phyloP scores from a whole-genome alignment of 2,329 filamentous ascomycete species.

The Talaromyces piceae region DNA sequence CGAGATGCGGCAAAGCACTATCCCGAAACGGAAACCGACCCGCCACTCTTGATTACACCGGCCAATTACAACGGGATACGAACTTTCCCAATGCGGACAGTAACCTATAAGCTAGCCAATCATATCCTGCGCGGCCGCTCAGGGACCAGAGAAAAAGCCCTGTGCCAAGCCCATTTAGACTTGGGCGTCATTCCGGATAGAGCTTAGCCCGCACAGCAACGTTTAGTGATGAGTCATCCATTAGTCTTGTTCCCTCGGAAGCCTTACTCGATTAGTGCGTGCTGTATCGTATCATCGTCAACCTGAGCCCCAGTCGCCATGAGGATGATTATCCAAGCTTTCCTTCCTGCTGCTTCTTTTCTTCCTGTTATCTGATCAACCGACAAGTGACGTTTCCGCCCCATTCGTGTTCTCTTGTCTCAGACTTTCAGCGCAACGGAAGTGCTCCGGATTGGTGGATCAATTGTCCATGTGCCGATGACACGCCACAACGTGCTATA shows the following conservation, averaged over 20 bases:
- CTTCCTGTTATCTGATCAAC: not conserved
- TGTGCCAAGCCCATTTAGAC: not conserved
- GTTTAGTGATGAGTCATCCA: no score
- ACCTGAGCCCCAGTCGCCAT: no score
- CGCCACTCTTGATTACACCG: not conserved
- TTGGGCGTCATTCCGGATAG: not conserved
- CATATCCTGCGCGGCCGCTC: not conserved
- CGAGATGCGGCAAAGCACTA: no score
- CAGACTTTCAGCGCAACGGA: not conserved
- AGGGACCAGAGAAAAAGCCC: not conserved
- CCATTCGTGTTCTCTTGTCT: not conserved
- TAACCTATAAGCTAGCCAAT: not conserved
- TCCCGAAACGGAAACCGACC: not conserved
- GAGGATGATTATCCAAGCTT: no score
- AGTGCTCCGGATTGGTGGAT: not conserved
- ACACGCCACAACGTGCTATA: no score
- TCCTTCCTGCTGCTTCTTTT: not conserved
- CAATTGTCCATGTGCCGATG: no score
- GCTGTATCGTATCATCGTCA: no score
- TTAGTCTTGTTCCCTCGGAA: no score
- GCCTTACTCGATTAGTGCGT: no score
- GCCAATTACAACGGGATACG: not conserved
- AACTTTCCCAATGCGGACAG: not conserved
- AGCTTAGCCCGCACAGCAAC: no score
- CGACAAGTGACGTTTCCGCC: not conserved